These are phyloP conservation scores for Coccomyxa subellipsoidea DNA, from an alignment of 163 green algal species.

Conservation along the genomic window DNA sequence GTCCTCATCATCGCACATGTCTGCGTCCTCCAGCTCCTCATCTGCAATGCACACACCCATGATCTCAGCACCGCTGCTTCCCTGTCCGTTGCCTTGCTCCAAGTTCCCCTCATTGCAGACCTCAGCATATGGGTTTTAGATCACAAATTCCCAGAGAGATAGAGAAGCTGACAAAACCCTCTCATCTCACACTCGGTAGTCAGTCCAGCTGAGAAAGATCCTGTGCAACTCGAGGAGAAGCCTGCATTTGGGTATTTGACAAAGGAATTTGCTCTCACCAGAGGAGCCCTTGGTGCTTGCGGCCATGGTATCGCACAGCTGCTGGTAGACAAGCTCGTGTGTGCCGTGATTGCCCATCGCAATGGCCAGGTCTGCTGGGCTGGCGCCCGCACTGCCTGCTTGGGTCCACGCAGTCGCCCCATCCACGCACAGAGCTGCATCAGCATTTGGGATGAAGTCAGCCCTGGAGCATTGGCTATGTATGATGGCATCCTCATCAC, in stretches of 20 bases:
- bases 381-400: neutral
- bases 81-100: too few relatives aligned
- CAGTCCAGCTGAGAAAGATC: too few relatives aligned
- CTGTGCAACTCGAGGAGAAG: too few relatives aligned
- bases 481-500: too few relatives aligned
- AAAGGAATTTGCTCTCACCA: neutral
- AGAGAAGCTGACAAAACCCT: too few relatives aligned
- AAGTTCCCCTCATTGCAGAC: too few relatives aligned
- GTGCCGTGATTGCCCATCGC: neutral
- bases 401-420: neutral
- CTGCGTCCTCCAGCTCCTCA: neutral
- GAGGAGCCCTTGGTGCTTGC: neutral
- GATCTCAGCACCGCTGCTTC: neutral
- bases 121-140: too few relatives aligned
- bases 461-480: too few relatives aligned
- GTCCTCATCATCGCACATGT: neutral
- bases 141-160: too few relatives aligned
- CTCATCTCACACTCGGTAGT: too few relatives aligned
- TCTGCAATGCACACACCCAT: neutral
- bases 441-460: too few relatives aligned
- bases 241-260: too few relatives aligned
- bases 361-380: slow-evolving; percentile 1
- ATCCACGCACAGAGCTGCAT: neutral
- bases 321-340: neutral
- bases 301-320: neutral